These are phyloP conservation scores for Leishmania major DNA, from an alignment of 208 protist species.

Conservation along the genomic window DNA sequence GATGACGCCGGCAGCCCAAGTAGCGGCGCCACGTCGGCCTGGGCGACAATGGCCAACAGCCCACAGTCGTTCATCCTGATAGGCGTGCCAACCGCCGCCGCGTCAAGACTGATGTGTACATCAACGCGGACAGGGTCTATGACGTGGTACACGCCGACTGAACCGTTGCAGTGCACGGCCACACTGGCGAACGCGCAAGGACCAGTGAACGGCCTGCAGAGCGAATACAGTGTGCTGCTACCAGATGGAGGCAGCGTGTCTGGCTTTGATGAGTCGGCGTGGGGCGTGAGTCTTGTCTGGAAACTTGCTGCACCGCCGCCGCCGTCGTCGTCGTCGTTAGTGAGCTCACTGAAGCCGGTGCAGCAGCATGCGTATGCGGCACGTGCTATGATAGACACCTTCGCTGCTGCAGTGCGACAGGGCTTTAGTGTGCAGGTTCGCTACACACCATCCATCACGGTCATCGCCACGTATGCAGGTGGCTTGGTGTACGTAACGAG, in stretches of 20 bases:
- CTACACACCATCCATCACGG: conserved; percentile 18
- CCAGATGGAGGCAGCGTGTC: conserved; percentile 51
- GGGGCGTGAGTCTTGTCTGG: conserved; percentile 33
- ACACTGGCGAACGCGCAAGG: conserved; percentile 46
- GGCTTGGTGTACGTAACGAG: conserved; percentile 55
- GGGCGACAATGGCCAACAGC: conserved; percentile 62
- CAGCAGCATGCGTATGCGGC: background rate
- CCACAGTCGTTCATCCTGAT: conserved; percentile 65
- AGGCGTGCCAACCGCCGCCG: conserved; percentile 51
- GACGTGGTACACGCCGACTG: conserved; percentile 57
- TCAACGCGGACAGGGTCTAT: conserved; percentile 47
- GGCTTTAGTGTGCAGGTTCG: conserved; percentile 46
- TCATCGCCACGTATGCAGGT: conserved; percentile 36
- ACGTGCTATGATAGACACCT: background rate
- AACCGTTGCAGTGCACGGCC: conserved; percentile 52
- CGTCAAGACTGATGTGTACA: conserved; percentile 45
- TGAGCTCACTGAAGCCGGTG: background rate
- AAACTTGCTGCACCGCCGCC: conserved; percentile 35
- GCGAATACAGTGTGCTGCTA: conserved; percentile 61
- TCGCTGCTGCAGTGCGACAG: conserved; percentile 7
- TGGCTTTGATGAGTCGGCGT: conserved; percentile 12
- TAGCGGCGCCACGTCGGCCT: conserved; percentile 18
- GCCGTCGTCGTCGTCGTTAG: background rate
- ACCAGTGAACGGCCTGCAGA: conserved; percentile 56
- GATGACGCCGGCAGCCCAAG: background rate